Base-by-base conservation (phyloP, 805 yeast species). In the Middelhovenomyces tepae region DNA sequence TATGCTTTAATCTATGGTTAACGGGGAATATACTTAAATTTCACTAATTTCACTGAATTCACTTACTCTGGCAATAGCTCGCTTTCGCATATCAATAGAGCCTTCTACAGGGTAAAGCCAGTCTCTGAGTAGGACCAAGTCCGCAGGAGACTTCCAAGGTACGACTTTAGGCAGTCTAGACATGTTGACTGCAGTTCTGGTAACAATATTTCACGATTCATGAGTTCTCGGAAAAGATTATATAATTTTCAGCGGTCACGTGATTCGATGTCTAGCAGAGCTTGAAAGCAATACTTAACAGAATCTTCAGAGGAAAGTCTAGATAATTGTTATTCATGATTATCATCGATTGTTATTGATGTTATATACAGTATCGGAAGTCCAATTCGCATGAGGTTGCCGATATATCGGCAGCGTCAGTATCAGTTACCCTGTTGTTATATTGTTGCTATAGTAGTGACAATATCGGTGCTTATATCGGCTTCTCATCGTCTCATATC, bases 61-160 rank as follows among this genome's bases (percentile, higher is more conserved):
- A 21, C 32, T 13, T 11, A 77, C 76, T 40, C 59, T 64, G 32
- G 62, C 61, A 4, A 78, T 52, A 0, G 78, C 86, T 32, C 69
- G 47, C 5, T 24, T 8, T 29, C 75, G 47, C 3, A 42, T 34
- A 27, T 64, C 68, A 2, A 38, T 39, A 1, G 38, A 40, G 20
- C 39, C 37, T 14, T 47, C 44, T n/a, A 52, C 56, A 6, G 30
- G 30, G 45, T 65, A 78, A 46, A 78, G 74, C 73, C 76, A 65
- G 11, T 56, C 57, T 38, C 65, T 65, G 26, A 78, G 55, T 23
- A 44, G 46, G 5, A 51, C 45, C 11, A 78, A 44, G 22, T 78
- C 85, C 1, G 56, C 51, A 2, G 44, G 37, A 8, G 45, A 31
- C 15, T 49, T 41, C 69, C 69, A 64, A 3, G 64, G 61, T 1